Percentiles rank a stretch among this genome's conserved stretches.
These are phyloP conservation scores for Myriosclerotinia duriaeana DNA, from an alignment of 2,329 filamentous ascomycete species.

Conservation along the genomic window DNA sequence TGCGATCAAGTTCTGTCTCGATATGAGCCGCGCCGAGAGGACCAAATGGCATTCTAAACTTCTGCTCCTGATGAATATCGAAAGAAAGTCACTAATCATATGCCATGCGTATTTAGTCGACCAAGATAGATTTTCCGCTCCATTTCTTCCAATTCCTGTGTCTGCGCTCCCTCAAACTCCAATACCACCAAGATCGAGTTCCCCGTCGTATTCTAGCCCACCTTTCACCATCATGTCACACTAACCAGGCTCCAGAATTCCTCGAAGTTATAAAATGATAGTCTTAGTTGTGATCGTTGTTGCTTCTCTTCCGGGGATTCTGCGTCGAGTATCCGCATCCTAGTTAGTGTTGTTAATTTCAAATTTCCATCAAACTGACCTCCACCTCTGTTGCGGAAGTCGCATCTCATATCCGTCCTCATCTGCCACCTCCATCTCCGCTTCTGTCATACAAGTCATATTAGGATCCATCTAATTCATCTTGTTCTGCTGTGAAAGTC, in stretches of 20 bases:
- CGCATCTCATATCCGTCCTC: not conserved
- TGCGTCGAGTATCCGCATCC: too few species aligned
- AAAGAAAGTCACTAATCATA: not conserved
- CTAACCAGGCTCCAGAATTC: not conserved
- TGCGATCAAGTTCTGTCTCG: not conserved
- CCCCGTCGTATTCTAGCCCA: not conserved
- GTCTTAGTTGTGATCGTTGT: not conserved
- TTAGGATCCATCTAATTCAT: not conserved
- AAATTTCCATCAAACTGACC: rapidly evolving
- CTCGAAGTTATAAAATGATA: not conserved
- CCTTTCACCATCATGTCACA: too few species aligned
- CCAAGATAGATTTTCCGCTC: rapidly evolving
- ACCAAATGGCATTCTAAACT: not conserved
- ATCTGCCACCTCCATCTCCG: not conserved
- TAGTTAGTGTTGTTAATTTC: not conserved
- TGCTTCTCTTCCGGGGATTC: too few species aligned
- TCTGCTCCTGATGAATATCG: rapidly evolving
- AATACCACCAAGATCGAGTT: not conserved
- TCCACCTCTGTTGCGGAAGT: not conserved
- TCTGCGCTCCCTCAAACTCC: not conserved
- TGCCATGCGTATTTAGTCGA: not conserved
- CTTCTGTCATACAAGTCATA: not conserved
- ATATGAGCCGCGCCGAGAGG: not conserved
- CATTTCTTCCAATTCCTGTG: too few species aligned
- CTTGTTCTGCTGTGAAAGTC: not conserved